Evolutionary conservation across 352 stramenopile species (phyloP).

Genomic region (Globisporangium polare): DNA sequence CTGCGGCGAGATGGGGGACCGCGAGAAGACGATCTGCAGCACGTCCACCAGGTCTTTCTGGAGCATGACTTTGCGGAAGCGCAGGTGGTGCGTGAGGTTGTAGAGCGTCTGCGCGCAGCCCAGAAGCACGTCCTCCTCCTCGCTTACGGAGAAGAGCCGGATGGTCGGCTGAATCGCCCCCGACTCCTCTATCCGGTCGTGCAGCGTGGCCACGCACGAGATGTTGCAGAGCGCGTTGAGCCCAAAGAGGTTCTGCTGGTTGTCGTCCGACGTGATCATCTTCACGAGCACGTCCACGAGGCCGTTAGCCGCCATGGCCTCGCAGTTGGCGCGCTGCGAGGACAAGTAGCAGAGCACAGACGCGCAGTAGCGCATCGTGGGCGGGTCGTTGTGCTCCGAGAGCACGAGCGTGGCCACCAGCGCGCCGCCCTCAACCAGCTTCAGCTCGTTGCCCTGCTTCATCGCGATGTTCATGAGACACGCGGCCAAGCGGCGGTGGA

Average conservation of each 20-base stretch:
- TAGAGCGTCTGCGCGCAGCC: constrained; percentile 62
- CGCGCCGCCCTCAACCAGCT: constrained; percentile 65
- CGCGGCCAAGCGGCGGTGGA: constrained; percentile 62
- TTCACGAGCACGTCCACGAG: constrained; percentile 68
- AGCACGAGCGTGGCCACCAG: constrained; percentile 66
- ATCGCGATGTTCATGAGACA: constrained; percentile 76
- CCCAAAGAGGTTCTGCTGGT: constrained; percentile 67
- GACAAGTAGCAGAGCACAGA: constrained; percentile 74
- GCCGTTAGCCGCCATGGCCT: constrained; percentile 62
- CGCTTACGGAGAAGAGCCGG: constrained; percentile 38
- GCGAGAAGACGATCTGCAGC: constrained; percentile 36
- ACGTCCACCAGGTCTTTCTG: constrained; percentile 51
- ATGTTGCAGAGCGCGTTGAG: constrained; percentile 82
- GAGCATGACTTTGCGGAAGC: constrained; percentile 51
- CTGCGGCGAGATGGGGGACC: constrained; percentile 19
- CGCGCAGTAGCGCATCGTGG: constrained; percentile 65
- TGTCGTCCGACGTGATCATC: constrained; percentile 40
- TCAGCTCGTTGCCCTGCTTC: constrained; percentile 42
- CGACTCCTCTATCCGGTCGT: constrained; percentile 71
- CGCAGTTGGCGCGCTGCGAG: constrained; percentile 59
- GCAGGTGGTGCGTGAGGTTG: constrained; percentile 66
- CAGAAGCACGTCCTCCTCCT: constrained; percentile 47
- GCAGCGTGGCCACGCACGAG: constrained; percentile 48
- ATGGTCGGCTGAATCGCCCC: constrained; percentile 45
- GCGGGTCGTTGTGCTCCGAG: constrained; percentile 63